Conservation (phyloP, 164 flowering plant species). For the Macadamia tetraphylla region DNA sequence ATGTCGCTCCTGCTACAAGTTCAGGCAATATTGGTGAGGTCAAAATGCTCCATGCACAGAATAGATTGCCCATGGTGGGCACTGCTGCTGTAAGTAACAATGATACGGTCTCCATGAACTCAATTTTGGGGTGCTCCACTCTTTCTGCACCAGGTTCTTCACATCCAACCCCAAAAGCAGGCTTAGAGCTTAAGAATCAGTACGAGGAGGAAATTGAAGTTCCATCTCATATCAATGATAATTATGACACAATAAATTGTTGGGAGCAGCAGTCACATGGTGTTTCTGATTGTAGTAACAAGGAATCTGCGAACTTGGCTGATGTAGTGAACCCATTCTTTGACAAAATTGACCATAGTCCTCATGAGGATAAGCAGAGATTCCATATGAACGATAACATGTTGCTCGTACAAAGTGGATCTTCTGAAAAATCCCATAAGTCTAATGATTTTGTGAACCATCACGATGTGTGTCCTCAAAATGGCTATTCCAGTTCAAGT, state of each 20-base stretch:
- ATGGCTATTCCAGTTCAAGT: conserved; percentile 3
- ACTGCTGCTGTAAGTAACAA: background rate
- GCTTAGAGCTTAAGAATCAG: conserved; percentile 11
- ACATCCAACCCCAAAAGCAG: conserved; percentile 14
- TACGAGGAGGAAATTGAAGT: conserved; percentile 18
- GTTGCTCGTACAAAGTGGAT: conserved; percentile 9
- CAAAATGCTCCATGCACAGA: background rate
- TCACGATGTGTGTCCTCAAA: background rate
- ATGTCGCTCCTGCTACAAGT: background rate
- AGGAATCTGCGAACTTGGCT: conserved; percentile 8
- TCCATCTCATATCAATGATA: conserved; percentile 4
- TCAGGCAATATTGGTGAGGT: background rate
- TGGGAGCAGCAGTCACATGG: background rate
- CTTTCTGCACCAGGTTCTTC: conserved; percentile 16
- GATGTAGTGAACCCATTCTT: background rate
- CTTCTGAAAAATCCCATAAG: conserved; percentile 8
- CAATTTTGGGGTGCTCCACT: conserved; percentile 5
- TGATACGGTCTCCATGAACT: background rate
- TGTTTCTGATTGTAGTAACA: conserved; percentile 6
- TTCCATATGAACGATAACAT: conserved; percentile 13
- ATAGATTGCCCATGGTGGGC: background rate
- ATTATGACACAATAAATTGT: background rate
- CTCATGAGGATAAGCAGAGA: conserved; percentile 10
- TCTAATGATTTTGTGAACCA: conserved; percentile 5
- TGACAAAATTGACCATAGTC: conserved; percentile 9